phyloP scores from a whole-genome alignment of 768 basidiomycete species.

The Lentinula sp. region DNA sequence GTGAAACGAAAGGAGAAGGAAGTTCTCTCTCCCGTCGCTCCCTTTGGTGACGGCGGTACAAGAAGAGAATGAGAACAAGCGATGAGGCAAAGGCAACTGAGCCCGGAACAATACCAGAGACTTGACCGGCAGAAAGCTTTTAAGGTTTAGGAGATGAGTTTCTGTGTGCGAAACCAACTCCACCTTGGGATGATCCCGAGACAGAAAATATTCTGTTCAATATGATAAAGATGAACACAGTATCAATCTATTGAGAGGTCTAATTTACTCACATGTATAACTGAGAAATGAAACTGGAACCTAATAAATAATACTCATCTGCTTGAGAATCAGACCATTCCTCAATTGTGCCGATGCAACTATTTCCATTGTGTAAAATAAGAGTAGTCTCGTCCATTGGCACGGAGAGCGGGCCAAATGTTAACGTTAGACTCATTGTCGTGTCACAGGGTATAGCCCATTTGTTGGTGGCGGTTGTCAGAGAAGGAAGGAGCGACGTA shows the following conservation, averaged over 20 bases:
- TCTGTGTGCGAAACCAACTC: background rate
- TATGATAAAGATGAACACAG: background rate
- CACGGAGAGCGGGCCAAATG: slow-evolving; percentile 1
- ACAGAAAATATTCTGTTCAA: background rate
- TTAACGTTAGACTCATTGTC: background rate
- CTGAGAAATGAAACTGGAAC: slow-evolving; percentile 1
- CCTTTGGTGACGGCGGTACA: background rate
- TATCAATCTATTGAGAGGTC: background rate
- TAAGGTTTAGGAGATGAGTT: background rate
- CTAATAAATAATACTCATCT: background rate
- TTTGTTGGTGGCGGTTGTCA: slow-evolving; percentile 7
- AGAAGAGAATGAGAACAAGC: background rate
- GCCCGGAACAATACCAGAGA: slow-evolving; percentile 1
- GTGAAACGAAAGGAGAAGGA: background rate
- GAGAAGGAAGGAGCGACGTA: slow-evolving; percentile 10
- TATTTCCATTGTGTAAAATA: background rate
- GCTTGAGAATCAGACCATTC: background rate
- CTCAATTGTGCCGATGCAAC: background rate
- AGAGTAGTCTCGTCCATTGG: background rate
- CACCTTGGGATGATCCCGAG: background rate
- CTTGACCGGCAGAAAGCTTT: background rate
- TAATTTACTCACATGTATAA: slow-evolving; percentile 2
- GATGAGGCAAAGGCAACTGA: background rate
- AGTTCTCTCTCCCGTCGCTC: background rate
- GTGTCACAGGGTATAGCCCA: slow-evolving; percentile 6